Evolutionary conservation across 164 flowering plant species (phyloP).

Genomic region (Macadamia integrifolia): DNA sequence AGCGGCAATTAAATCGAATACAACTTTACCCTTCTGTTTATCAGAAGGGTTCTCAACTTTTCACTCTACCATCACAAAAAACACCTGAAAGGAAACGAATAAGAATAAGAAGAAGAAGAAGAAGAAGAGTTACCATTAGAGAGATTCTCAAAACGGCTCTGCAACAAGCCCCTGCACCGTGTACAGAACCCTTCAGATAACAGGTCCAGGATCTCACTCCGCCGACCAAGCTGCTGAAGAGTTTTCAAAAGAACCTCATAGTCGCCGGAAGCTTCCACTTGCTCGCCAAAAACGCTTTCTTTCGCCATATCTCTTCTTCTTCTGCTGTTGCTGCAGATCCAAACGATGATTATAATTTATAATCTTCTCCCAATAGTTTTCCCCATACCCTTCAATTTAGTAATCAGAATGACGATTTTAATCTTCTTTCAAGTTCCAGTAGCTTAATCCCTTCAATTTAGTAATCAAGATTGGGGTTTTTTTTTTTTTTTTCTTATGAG

Average conservation of each 20-base stretch:
- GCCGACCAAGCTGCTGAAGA: neutral
- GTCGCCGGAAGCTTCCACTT: neutral
- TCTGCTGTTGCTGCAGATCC: too few species aligned
- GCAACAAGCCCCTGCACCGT: slow-evolving; percentile 6
- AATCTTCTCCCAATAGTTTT: too few species aligned
- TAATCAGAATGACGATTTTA: too few species aligned
- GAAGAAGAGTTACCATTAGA: neutral
- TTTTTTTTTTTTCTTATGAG: too few species aligned
- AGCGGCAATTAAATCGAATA: neutral
- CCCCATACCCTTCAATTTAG: too few species aligned
- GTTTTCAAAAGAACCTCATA: neutral
- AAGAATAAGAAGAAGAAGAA: neutral
- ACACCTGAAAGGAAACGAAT: too few species aligned
- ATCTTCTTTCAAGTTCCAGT: too few species aligned
- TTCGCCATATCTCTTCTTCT: too few species aligned
- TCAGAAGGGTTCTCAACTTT: neutral
- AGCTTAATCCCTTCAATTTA: too few species aligned
- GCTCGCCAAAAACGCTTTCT: too few species aligned
- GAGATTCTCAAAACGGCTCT: slow-evolving; percentile 8
- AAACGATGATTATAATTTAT: too few species aligned
- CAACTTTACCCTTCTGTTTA: neutral
- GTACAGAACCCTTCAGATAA: slow-evolving; percentile 12
- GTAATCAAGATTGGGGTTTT: too few species aligned
- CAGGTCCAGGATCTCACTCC: neutral
- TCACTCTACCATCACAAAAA: neutral